phyloP scores from a whole-genome alignment of 177 flowering plant genomes.

The Vitis hybrid region DNA sequence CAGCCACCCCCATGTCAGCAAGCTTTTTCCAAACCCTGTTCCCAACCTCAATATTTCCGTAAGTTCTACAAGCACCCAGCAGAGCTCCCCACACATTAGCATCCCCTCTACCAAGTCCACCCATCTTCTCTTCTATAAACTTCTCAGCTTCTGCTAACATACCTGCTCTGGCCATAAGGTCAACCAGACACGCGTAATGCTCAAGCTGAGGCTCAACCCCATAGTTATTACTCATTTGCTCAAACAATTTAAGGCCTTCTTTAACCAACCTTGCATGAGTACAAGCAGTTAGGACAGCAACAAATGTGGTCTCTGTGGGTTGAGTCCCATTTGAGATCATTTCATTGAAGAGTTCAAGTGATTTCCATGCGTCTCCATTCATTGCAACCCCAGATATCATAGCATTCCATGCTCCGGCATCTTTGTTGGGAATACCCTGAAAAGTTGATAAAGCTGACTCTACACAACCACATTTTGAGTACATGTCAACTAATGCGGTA shows the following conservation, averaged over 20 bases:
- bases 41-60: conserved; percentile 54
- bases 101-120: conserved; percentile 46
- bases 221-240: conserved; percentile 42
- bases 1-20: conserved; percentile 32
- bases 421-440: conserved; percentile 45
- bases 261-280: conserved; percentile 61
- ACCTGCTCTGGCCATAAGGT: conserved; percentile 65
- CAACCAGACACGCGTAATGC: conserved; percentile 64
- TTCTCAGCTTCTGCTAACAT: conserved; percentile 62
- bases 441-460: conserved; percentile 54
- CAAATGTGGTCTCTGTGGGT: conserved; percentile 65
- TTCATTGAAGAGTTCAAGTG: conserved; percentile 45
- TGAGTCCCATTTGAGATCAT: conserved; percentile 42
- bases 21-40: conserved; percentile 54
- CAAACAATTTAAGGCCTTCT: conserved; percentile 48
- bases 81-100: conserved; percentile 69
- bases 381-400: conserved; percentile 64
- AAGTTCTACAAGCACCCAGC: conserved; percentile 54
- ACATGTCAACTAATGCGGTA: conserved; percentile 72
- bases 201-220: conserved; percentile 47
- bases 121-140: conserved; percentile 48
- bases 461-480: conserved; percentile 61
- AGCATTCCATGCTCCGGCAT: conserved; percentile 68
- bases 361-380: conserved; percentile 46
- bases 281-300: conserved; percentile 56